Base-by-base conservation (phyloP, 108 stramenopile genomes). In the Cyclotella distinguenda region DNA sequence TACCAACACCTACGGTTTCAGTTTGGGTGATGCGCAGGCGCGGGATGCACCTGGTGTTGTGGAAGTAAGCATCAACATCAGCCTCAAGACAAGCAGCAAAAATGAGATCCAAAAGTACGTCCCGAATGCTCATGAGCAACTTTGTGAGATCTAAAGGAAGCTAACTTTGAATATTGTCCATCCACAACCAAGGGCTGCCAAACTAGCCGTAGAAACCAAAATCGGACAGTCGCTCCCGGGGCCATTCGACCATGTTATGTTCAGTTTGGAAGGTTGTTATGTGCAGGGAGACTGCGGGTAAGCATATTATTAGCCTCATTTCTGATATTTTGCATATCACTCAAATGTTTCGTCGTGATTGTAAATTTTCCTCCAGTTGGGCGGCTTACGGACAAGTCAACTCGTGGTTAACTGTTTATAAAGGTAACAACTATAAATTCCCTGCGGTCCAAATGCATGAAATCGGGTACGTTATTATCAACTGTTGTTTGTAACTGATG, bases 211-310 rank as follows among this genome's bases (percentile, higher is more conserved):
- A n/a, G 55, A 63, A 34, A 10, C 10, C 2, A 75, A 75, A 42
- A 21, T 75, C n/a, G 66, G 60, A 9, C 13, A 33, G 31, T 23
- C 27, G 4, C 39, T 75, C 15, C 65, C 74, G 5, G 74, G 74
- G 6, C 48, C 56, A 31, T 72, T 71, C 39, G 43, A 65, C 52
- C 76, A 77, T 23, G 70, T 77, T 6, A 50, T 66, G 64, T 77
- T 52, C 33, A 30, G 57, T 9, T 6, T 65, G 6, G 65, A 75
- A 46, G 50, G 34, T 15, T 75, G 74, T 25, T 75, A 75, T 25
- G 40, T 48, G 3, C 1, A 58, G 59, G 26, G 19, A n/a, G 6
- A 1, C 4, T 57, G 56, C 11, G 9, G 11, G 27, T 39, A 3
- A 30, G 39, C n/a, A 21, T 16, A 12, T n/a, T 9, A 12, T 53